phyloP scores from a whole-genome alignment of 805 yeast species.

The Ogataea allantospora region DNA sequence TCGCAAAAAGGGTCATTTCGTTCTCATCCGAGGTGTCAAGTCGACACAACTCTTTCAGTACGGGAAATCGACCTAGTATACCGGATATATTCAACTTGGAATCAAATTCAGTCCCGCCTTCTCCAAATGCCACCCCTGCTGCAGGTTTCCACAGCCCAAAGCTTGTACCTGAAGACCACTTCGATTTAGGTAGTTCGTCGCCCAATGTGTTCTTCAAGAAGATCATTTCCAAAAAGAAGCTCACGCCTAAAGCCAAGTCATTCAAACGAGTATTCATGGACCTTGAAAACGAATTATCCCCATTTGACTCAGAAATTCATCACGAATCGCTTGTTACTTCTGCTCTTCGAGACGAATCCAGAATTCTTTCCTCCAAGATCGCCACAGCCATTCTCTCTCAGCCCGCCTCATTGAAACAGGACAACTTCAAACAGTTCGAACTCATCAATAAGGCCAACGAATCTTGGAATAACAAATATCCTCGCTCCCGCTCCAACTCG shows the following conservation, averaged over 20 bases:
- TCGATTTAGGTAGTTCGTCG: conserved; percentile 4
- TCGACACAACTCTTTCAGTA: conserved; percentile 19
- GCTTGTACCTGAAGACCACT: conserved; percentile 5
- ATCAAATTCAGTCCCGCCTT: conserved; percentile 15
- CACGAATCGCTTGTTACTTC: conserved; percentile 36
- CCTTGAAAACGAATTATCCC: conserved; percentile 34
- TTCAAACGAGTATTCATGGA: conserved; percentile 36
- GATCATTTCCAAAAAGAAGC: conserved; percentile 27
- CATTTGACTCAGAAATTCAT: conserved; percentile 35
- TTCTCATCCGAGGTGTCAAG: conserved; percentile 19
- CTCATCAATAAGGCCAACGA: conserved; percentile 36
- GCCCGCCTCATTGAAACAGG: conserved; percentile 7
- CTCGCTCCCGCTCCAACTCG: conserved; percentile 16
- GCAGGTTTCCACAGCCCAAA: conserved; percentile 3
- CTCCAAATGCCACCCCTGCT: conserved; percentile 12
- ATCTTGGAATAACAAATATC: conserved; percentile 32
- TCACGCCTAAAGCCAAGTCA: conserved; percentile 36
- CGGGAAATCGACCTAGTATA: conserved; percentile 15
- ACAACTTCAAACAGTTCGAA: conserved; percentile 31
- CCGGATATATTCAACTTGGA: conserved; percentile 14
- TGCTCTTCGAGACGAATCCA: conserved; percentile 32
- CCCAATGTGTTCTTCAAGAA: conserved; percentile 32
- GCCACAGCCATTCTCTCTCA: conserved; percentile 15
- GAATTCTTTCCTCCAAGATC: conserved; percentile 17
- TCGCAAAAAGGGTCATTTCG: conserved; percentile 9